phyloP scores from a whole-genome alignment of 306 rosid species.

The Lablab purpureus region DNA sequence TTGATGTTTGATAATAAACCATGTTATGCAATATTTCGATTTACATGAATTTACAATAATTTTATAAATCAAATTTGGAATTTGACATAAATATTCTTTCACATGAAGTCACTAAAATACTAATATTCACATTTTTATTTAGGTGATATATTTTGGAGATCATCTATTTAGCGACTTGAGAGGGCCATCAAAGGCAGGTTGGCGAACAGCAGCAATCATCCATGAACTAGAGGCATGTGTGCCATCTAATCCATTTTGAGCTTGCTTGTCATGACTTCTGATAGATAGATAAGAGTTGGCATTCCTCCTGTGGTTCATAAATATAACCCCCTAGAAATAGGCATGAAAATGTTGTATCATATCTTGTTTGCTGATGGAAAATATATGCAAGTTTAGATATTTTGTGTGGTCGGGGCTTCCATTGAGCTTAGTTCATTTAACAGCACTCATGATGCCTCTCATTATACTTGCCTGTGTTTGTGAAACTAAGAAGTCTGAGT shows the following conservation, averaged over 20 bases:
- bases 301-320: slow-evolving; percentile 13
- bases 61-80: slow-evolving; percentile 20
- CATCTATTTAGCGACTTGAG: slow-evolving; percentile 96
- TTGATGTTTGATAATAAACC: slow-evolving; percentile 35
- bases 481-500: background rate
- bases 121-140: slow-evolving; percentile 33
- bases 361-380: slow-evolving; percentile 7
- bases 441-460: background rate
- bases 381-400: background rate
- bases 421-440: background rate
- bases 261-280: slow-evolving; percentile 29
- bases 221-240: slow-evolving; percentile 83
- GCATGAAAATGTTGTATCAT: slow-evolving; percentile 17
- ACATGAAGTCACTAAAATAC: slow-evolving; percentile 35
- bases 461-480: background rate
- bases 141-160: slow-evolving; percentile 99
- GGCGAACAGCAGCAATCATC: slow-evolving; percentile 99
- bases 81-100: slow-evolving; percentile 27
- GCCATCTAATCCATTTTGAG: slow-evolving; percentile 30
- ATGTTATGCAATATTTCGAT: slow-evolving; percentile 17
- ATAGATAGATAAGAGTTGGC: background rate
- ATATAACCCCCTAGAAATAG: background rate
- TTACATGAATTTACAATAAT: slow-evolving; percentile 30
- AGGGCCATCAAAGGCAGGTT: slow-evolving; percentile 97
- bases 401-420: background rate